Evolutionary conservation across 257 asterid genomes (phyloP).

Genomic region (Rehmannia glutinosa): DNA sequence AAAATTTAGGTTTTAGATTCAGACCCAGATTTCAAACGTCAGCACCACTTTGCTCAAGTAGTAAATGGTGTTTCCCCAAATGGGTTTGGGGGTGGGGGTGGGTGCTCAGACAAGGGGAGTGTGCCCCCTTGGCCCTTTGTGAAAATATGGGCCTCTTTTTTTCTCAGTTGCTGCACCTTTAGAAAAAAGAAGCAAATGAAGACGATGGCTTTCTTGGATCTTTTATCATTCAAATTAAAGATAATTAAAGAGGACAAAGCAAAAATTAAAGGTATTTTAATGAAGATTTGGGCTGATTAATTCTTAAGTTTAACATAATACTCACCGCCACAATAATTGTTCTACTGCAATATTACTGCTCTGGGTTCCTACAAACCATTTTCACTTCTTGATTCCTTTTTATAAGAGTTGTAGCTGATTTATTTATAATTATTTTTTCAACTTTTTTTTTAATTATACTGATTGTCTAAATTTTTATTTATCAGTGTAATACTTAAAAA

Average conservation of each 20-base stretch:
- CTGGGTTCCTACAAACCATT: no score
- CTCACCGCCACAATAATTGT: no score
- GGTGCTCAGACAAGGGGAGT: conserved; percentile 1
- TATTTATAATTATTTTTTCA: no score
- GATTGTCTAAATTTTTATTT: no score
- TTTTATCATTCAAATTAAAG: background rate
- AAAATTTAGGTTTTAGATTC: conserved; percentile 15
- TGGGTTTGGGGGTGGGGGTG: background rate
- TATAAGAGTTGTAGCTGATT: no score
- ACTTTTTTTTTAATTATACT: no score
- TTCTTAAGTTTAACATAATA: no score
- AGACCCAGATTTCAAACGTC: conserved; percentile 30
- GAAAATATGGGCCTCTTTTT: conserved; percentile 5
- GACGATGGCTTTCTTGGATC: conserved; percentile 6
- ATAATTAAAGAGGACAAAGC: background rate
- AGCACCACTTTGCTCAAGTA: conserved; percentile 13
- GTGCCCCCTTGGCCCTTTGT: background rate
- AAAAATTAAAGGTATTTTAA: background rate
- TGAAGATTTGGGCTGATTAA: no score
- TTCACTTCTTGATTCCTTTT: no score
- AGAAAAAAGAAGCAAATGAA: background rate
- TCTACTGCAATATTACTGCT: no score
- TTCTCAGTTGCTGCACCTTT: no score
- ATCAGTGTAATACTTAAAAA: no score
- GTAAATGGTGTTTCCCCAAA: conserved; percentile 3